Evolutionary conservation across 1,284 basidiomycete species (phyloP).

Genomic region (Cutaneotrichosporon spelunceum): DNA sequence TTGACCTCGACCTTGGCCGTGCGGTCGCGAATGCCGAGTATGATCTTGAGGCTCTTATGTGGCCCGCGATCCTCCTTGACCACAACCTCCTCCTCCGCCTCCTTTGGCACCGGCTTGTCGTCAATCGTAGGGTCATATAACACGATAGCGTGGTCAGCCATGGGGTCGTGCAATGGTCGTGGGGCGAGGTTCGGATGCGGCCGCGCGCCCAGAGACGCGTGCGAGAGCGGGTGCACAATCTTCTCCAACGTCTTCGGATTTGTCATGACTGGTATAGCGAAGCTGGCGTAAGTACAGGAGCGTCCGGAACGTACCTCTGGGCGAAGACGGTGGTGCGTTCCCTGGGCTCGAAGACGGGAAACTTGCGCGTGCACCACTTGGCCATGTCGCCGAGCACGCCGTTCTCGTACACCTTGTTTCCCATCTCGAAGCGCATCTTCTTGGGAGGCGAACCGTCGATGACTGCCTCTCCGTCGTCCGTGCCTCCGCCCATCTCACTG

Average conservation of each 20-base stretch:
- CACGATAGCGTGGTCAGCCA: slow-evolving; percentile 97
- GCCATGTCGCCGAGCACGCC: slow-evolving; percentile 52
- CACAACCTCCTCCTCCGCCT: slow-evolving; percentile 61
- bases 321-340: slow-evolving; percentile 63
- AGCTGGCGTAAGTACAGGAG: slow-evolving; percentile 52
- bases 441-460: slow-evolving; percentile 50
- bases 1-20: slow-evolving; percentile 68
- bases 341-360: slow-evolving; percentile 79
- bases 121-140: slow-evolving; percentile 96
- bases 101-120: slow-evolving; percentile 71
- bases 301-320: slow-evolving; percentile 48
- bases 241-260: slow-evolving; percentile 68
- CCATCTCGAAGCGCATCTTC: slow-evolving; percentile 54
- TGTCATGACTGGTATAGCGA: slow-evolving; percentile 83
- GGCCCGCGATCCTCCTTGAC: slow-evolving; percentile 63
- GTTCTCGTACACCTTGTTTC: slow-evolving; percentile 53
- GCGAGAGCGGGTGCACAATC: slow-evolving; percentile 64
- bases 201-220: slow-evolving; percentile 79
- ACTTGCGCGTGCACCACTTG: slow-evolving; percentile 63
- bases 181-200: slow-evolving; percentile 80
- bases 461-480: slow-evolving; percentile 56
- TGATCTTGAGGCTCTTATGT: slow-evolving; percentile 81
- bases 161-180: slow-evolving; percentile 89
- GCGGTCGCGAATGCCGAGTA: slow-evolving; percentile 69
- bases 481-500: slow-evolving; percentile 60